These are phyloP conservation scores for Yamadazyma ubonensis DNA, from an alignment of 805 yeast genomes.

Conservation along the genomic window DNA sequence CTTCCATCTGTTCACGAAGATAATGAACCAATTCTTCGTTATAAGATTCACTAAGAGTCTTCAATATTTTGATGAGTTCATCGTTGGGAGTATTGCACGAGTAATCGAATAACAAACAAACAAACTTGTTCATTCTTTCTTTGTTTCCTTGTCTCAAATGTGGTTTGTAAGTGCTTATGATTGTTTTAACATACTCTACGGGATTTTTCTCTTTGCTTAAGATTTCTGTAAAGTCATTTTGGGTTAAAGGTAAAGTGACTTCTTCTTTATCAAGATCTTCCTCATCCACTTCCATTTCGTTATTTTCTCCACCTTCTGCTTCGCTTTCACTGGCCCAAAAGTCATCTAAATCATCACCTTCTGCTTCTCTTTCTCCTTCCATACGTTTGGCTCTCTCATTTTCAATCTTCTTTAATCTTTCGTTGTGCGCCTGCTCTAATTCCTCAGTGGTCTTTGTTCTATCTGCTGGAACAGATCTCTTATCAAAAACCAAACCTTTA, in stretches of 20 bases:
- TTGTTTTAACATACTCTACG: conserved; percentile 48
- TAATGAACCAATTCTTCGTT: conserved; percentile 61
- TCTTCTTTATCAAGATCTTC: conserved; percentile 17
- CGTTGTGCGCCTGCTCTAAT: conserved; percentile 55
- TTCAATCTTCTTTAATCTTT: conserved; percentile 61
- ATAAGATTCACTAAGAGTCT: conserved; percentile 62
- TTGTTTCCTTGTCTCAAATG: conserved; percentile 80
- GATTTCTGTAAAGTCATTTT: conserved; percentile 28
- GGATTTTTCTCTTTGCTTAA: conserved; percentile 1
- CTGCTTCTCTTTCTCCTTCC: conserved; percentile 62
- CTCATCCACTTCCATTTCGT: conserved; percentile 26
- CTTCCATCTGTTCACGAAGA: conserved; percentile 55
- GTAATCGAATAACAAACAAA: conserved; percentile 63
- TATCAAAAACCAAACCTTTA: conserved; percentile 63
- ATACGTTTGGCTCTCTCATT: conserved; percentile 69
- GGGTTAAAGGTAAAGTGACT: conserved; percentile 16
- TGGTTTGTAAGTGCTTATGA: conserved; percentile 68
- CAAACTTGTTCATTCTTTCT: conserved; percentile 62
- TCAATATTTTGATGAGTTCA: conserved; percentile 43
- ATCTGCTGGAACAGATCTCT: conserved; percentile 78
- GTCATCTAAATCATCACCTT: conserved; percentile 67
- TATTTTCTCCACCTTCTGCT: conserved; percentile 25
- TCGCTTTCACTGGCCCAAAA: conserved; percentile 55
- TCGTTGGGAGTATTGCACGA: conserved; percentile 41
- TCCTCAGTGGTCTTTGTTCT: conserved; percentile 80